Evolutionary conservation across 73 alveolate species (phyloP).

Genomic region (Diophrys appendiculata): DNA sequence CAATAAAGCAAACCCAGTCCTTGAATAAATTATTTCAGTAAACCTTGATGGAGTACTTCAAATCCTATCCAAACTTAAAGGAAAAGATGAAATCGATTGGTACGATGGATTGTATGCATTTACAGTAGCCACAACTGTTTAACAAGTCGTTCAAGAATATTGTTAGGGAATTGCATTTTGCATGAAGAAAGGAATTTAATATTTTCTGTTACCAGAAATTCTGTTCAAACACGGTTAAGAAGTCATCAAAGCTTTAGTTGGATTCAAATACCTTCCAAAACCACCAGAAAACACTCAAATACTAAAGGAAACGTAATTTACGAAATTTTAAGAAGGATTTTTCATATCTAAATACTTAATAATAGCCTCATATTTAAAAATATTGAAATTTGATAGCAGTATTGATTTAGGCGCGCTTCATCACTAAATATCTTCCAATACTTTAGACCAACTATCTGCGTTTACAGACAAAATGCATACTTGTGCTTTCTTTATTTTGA

Average conservation of each 20-base stretch:
- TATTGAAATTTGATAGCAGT: background rate
- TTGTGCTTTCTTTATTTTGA: slow-evolving; percentile 9
- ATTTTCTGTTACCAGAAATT: slow-evolving; percentile 1
- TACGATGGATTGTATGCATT: background rate
- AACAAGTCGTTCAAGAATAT: background rate
- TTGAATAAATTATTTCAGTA: background rate
- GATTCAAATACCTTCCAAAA: background rate
- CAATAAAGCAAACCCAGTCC: background rate
- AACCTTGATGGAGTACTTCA: too few relatives aligned
- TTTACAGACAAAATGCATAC: slow-evolving; percentile 1
- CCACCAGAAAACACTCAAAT: background rate
- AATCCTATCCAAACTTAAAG: too few relatives aligned
- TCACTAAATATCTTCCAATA: background rate
- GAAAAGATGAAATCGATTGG: background rate
- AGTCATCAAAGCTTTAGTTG: background rate
- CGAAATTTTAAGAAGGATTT: background rate
- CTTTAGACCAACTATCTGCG: background rate
- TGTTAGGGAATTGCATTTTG: background rate
- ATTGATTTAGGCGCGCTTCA: background rate
- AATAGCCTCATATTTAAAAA: background rate
- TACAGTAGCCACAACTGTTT: background rate
- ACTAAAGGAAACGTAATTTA: background rate
- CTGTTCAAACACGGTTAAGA: background rate
- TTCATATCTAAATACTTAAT: background rate
- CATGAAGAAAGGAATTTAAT: background rate